phyloP scores from a whole-genome alignment of 805 yeast genomes.

The Candida suzukii region DNA sequence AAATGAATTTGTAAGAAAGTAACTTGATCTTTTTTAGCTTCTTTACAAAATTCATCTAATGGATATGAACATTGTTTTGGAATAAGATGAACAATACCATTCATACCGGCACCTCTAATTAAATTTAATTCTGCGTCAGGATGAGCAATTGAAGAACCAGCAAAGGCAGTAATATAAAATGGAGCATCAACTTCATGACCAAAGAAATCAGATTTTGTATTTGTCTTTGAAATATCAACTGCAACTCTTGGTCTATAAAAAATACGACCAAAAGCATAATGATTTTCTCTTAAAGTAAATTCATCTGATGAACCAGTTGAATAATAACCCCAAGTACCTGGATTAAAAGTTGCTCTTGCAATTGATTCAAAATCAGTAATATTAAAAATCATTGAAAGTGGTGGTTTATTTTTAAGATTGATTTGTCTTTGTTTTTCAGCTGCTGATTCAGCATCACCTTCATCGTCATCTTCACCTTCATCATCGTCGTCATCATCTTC shows the following conservation, averaged over 20 bases:
- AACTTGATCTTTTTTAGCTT: slow-evolving; percentile 49
- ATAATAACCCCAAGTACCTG: slow-evolving; percentile 78
- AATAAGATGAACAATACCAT: slow-evolving; percentile 69
- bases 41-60: slow-evolving; percentile 66
- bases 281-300: slow-evolving; percentile 78
- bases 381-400: slow-evolving; percentile 59
- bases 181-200: slow-evolving; percentile 65
- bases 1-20: slow-evolving; percentile 85
- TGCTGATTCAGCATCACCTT: slow-evolving; percentile 18
- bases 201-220: slow-evolving; percentile 56
- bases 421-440: slow-evolving; percentile 35
- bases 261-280: slow-evolving; percentile 73
- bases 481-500: slow-evolving; percentile 18
- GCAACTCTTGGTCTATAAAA: slow-evolving; percentile 78
- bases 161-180: slow-evolving; percentile 83
- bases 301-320: slow-evolving; percentile 89
- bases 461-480: slow-evolving; percentile 15
- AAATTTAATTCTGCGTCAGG: slow-evolving; percentile 81
- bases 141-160: slow-evolving; percentile 80
- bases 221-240: slow-evolving; percentile 62
- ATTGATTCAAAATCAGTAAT: slow-evolving; percentile 80
- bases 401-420: slow-evolving; percentile 49
- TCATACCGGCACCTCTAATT: slow-evolving; percentile 62
- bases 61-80: slow-evolving; percentile 82
- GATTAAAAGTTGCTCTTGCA: slow-evolving; percentile 66